Evolutionary conservation across 2,329 filamentous ascomycete species (phyloP).

Genomic region (Lecanosticta acicola): DNA sequence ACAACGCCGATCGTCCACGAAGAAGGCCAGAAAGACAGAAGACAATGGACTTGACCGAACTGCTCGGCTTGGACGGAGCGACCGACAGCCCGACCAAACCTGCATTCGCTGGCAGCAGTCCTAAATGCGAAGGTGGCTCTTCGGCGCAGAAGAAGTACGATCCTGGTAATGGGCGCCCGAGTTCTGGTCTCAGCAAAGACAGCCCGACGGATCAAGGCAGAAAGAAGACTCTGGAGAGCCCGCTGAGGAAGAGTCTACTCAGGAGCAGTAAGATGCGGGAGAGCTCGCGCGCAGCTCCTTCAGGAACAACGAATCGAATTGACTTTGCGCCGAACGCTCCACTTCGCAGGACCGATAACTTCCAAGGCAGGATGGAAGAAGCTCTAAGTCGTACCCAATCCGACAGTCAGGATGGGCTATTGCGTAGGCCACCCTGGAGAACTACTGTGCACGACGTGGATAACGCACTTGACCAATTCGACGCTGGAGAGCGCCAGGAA

Average conservation of each 20-base stretch:
- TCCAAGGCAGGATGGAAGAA: too few relatives aligned
- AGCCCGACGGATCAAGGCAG: slow-evolving; percentile 4
- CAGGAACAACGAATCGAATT: background rate
- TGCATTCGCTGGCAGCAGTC: background rate
- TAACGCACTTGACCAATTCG: too few relatives aligned
- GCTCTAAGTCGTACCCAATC: too few relatives aligned
- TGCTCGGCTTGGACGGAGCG: slow-evolving; percentile 18
- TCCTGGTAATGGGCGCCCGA: slow-evolving; percentile 9
- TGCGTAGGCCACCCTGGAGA: too few relatives aligned
- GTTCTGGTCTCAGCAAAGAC: slow-evolving; percentile 10
- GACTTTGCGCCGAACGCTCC: background rate
- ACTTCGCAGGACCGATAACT: background rate
- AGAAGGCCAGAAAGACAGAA: slow-evolving; percentile 15
- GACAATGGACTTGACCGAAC: slow-evolving; percentile 25
- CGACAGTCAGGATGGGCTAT: too few relatives aligned
- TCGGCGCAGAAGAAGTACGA: slow-evolving; percentile 8
- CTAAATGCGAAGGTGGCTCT: background rate
- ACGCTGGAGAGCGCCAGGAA: slow-evolving; percentile 1
- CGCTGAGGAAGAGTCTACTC: slow-evolving; percentile 24
- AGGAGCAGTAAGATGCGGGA: slow-evolving; percentile 20
- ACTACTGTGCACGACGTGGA: too few relatives aligned
- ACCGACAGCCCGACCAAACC: slow-evolving; percentile 25
- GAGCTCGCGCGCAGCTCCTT: slow-evolving; percentile 2
- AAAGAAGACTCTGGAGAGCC: slow-evolving; percentile 17
- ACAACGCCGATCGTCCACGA: slow-evolving; percentile 9